These are phyloP conservation scores for Kodamaea hsintzibuensis DNA, from an alignment of 805 yeast genomes.

Conservation along the genomic window DNA sequence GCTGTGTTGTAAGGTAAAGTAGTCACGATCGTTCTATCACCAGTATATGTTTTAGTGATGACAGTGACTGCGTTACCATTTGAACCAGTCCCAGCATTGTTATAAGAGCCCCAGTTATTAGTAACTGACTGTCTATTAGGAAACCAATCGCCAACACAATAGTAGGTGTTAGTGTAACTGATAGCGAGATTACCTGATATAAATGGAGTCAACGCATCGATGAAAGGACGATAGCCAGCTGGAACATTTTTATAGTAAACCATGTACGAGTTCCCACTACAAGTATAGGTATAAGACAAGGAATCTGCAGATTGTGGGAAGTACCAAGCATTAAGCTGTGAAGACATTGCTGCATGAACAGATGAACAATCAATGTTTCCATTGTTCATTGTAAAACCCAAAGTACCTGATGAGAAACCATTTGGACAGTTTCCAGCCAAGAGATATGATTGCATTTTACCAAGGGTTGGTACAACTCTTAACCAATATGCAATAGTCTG, in stretches of 20 bases:
- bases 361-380: constrained; percentile 22
- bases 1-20: constrained; percentile 8
- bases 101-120: constrained; percentile 7
- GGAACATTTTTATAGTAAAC: constrained; percentile 21
- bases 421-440: constrained; percentile 18
- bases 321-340: constrained; percentile 22
- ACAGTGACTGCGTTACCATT: constrained; percentile 11
- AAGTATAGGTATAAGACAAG: constrained; percentile 13
- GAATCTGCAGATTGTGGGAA: constrained; percentile 12
- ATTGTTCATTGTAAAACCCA: constrained; percentile 19
- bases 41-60: constrained; percentile 18
- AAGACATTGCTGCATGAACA: constrained; percentile 21
- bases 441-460: constrained; percentile 8
- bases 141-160: constrained; percentile 12
- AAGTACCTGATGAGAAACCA: constrained; percentile 21
- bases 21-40: constrained; percentile 11
- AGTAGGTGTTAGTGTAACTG: constrained; percentile 10
- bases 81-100: constrained; percentile 8
- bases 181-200: background rate
- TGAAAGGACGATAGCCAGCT: constrained; percentile 29
- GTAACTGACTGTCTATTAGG: background rate
- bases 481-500: background rate
- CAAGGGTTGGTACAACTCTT: constrained; percentile 15
- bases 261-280: constrained; percentile 11
- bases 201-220: constrained; percentile 13